Evolutionary conservation across 2,329 filamentous ascomycete species (phyloP).

Genomic region (Tothia fuscella): DNA sequence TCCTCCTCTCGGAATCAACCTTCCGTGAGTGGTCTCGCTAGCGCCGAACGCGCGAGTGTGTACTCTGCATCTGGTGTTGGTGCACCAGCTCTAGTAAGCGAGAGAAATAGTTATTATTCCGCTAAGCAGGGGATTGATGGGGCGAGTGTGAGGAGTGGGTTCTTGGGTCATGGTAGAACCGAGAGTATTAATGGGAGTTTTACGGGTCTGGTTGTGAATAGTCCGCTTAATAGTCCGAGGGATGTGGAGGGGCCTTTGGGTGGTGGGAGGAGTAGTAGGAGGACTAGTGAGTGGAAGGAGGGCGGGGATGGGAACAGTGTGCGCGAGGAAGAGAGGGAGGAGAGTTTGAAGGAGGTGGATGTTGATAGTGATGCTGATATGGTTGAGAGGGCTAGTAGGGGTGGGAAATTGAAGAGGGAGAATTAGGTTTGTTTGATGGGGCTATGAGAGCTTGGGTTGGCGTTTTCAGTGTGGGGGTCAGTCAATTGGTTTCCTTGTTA

Average conservation of each 20-base stretch:
- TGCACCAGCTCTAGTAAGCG: slow-evolving; percentile 53
- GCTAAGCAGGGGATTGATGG: slow-evolving; percentile 51
- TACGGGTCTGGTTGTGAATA: slow-evolving; percentile 11
- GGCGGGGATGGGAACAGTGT: slow-evolving; percentile 3
- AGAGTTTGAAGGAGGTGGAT: background rate
- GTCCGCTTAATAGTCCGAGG: slow-evolving; percentile 14
- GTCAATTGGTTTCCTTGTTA: no score
- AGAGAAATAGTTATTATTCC: slow-evolving; percentile 72
- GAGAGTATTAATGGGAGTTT: slow-evolving; percentile 76
- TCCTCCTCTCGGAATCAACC: background rate
- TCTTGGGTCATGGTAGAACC: slow-evolving; percentile 60
- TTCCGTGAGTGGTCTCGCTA: slow-evolving; percentile 38
- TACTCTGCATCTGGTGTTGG: slow-evolving; percentile 60
- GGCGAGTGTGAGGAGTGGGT: slow-evolving; percentile 65
- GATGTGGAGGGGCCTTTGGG: slow-evolving; percentile 9
- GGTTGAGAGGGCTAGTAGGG: background rate
- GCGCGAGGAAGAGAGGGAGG: slow-evolving; percentile 13
- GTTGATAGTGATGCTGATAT: background rate
- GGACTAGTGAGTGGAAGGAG: slow-evolving; percentile 17
- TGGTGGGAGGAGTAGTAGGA: slow-evolving; percentile 12
- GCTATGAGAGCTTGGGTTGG: no score
- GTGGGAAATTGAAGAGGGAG: background rate
- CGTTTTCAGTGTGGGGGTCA: no score
- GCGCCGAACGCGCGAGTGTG: slow-evolving; percentile 61
- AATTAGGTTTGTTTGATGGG: no score